Evolutionary conservation across 805 yeast genomes (phyloP), one percentile per base, ranked within the genome.

Genomic region (Sungouiella blattae): DNA sequence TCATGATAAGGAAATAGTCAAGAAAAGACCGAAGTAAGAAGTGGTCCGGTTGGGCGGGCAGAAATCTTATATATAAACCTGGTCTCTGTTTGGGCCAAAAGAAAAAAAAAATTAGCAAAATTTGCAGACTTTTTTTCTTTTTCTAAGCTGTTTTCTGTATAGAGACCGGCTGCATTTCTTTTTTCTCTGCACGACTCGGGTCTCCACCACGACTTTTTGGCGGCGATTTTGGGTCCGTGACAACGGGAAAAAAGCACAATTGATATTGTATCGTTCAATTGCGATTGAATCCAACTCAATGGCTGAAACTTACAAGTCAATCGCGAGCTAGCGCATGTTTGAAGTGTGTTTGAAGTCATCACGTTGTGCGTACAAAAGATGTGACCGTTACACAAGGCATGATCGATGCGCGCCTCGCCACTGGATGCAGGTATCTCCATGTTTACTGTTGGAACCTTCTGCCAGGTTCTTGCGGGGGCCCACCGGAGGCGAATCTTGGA

Each of bases 1-100:
- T 49, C 64, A 59, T 58, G 26, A 39, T 31, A 33, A 40, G 21
- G 30, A 31, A 39, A 27, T 25, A 35, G 32, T 15, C n/a, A 20
- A 13, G 14, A 9, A n/a, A 12, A 28, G 11, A 24, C 12, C 9
- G 24, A 16, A 11, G 22, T n/a, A n/a, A n/a, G n/a, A n/a, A n/a
- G n/a, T n/a, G n/a, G n/a, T n/a, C n/a, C n/a, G n/a, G n/a, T n/a
- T n/a, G n/a, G n/a, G n/a, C n/a, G 13, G 26, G 13, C 26, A 9
- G 13, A 9, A n/a, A 7, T 7, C 13, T 12, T 26, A 26, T 26
- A 26, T 26, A 26, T 6, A 26, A 7, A 7, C 8, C 15, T n/a
- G n/a, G n/a, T n/a, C n/a, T n/a, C n/a, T n/a, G n/a, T n/a, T 15
- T 8, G 18, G 11, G 17, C n/a, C 17, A 33, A 36, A 31, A 15